Percentiles rank a stretch among this genome's conserved stretches.
These are phyloP conservation scores for Botryotinia calthae DNA, from an alignment of 2,329 filamentous ascomycete genomes.

Conservation along the genomic window DNA sequence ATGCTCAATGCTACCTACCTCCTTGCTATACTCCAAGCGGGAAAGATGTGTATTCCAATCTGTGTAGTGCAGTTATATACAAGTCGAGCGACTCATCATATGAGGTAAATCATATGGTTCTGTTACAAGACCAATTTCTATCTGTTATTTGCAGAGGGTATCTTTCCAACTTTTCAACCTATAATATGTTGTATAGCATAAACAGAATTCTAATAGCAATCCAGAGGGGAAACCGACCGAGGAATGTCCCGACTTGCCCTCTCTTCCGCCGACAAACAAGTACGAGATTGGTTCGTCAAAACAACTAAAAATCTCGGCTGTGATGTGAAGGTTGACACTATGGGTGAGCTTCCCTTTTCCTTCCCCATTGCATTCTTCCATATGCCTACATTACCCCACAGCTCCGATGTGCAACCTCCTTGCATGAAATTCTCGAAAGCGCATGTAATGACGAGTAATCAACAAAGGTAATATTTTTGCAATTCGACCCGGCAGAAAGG, in stretches of 20 bases:
- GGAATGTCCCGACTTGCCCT: slow-evolving; percentile 76
- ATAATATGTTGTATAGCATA: too few species aligned
- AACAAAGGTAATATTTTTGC: slow-evolving; percentile 67
- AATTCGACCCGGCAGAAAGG: slow-evolving; percentile 59
- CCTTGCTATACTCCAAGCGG: background rate
- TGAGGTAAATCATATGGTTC: background rate
- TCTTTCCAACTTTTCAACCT: background rate
- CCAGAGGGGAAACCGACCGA: slow-evolving; percentile 57
- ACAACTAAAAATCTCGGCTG: background rate
- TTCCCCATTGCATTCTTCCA: background rate
- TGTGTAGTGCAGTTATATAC: background rate
- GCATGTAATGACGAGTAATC: background rate
- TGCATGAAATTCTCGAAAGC: background rate
- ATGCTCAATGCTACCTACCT: background rate
- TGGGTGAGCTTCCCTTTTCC: background rate
- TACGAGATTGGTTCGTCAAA: slow-evolving; percentile 30
- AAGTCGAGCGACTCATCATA: background rate
- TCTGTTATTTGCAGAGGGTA: background rate
- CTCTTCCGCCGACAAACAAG: slow-evolving; percentile 67
- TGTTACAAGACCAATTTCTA: background rate
- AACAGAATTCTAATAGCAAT: slow-evolving; percentile 17
- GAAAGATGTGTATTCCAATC: background rate
- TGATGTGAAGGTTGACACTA: slow-evolving; percentile 11
- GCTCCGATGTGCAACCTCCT: background rate
- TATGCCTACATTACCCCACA: too few species aligned